Conservation (phyloP, 1,284 basidiomycete species). For the Pyrrhoderma lamaoense region DNA sequence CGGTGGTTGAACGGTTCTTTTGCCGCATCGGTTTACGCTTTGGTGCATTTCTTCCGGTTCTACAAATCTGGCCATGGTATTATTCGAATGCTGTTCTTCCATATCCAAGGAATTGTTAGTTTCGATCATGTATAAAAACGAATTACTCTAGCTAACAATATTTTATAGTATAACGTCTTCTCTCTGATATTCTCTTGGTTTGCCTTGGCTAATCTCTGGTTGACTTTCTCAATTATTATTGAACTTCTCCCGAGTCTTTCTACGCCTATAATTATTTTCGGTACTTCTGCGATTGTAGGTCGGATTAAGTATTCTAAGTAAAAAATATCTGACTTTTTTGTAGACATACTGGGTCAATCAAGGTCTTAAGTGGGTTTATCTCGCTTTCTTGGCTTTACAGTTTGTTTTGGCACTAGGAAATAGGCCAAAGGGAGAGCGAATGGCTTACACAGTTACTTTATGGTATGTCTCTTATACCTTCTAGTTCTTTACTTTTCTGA, state of each 20-base stretch:
- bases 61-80: conserved; percentile 82
- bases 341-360: conserved; percentile 87
- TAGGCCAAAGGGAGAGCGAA: conserved; percentile 88
- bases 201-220: conserved; percentile 87
- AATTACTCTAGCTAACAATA: conserved; percentile 4
- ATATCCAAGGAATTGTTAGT: conserved; percentile 82
- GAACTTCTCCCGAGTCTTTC: conserved; percentile 67
- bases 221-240: conserved; percentile 96
- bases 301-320: neutral
- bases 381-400: conserved; percentile 75
- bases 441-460: conserved; percentile 77
- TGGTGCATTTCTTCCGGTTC: conserved; percentile 91
- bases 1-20: conserved; percentile 97
- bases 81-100: conserved; percentile 91
- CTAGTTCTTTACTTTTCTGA: neutral
- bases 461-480: conserved; percentile 40
- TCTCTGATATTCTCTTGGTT: conserved; percentile 88
- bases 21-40: conserved; percentile 89
- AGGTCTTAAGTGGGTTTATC: conserved; percentile 81
- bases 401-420: conserved; percentile 96
- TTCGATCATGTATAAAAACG: conserved; percentile 2
- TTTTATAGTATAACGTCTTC: conserved; percentile 63
- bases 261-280: conserved; percentile 34
- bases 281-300: conserved; percentile 31
- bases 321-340: conserved; percentile 15